phyloP scores from a whole-genome alignment of 2,329 filamentous ascomycete genomes.

The Claviceps paspali region DNA sequence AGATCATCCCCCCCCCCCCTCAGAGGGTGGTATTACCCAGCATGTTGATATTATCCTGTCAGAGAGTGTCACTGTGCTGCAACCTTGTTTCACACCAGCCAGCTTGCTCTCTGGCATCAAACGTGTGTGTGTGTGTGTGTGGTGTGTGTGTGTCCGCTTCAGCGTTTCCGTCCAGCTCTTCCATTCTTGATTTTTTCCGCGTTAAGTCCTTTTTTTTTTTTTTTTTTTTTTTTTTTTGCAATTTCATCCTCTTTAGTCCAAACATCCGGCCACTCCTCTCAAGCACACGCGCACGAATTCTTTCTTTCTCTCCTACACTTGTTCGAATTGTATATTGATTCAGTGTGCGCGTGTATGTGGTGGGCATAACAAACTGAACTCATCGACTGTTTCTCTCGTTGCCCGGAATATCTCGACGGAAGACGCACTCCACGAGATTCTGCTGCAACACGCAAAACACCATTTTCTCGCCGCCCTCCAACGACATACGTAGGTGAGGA shows the following conservation, averaged over 20 bases:
- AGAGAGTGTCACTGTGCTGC: conserved; percentile 33
- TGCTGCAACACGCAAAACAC: too few species aligned
- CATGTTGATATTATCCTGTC: conserved; percentile 3
- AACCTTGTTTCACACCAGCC: conserved; percentile 32
- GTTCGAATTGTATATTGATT: too few species aligned
- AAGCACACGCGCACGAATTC: too few species aligned
- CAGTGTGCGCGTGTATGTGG: too few species aligned
- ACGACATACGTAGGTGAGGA: too few species aligned
- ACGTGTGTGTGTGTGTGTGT: conserved; percentile 2
- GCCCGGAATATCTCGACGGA: too few species aligned
- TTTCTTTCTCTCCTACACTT: neutral
- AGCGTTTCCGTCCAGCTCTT: neutral
- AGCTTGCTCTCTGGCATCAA: conserved; percentile 18
- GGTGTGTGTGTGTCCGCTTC: conserved; percentile 4
- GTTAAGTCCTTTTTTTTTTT: neutral
- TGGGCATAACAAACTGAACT: too few species aligned
- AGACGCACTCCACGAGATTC: too few species aligned
- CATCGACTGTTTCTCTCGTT: too few species aligned
- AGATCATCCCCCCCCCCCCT: too few species aligned
- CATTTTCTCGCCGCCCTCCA: too few species aligned
- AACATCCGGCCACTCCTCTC: too few species aligned
- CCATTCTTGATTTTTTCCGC: neutral
- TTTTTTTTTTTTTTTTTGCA: neutral
- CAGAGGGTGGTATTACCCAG: conserved; percentile 35
- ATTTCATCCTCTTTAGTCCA: neutral